Base-by-base conservation (phyloP, 495 filamentous ascomycete genomes). In the Penicillium desertorum region DNA sequence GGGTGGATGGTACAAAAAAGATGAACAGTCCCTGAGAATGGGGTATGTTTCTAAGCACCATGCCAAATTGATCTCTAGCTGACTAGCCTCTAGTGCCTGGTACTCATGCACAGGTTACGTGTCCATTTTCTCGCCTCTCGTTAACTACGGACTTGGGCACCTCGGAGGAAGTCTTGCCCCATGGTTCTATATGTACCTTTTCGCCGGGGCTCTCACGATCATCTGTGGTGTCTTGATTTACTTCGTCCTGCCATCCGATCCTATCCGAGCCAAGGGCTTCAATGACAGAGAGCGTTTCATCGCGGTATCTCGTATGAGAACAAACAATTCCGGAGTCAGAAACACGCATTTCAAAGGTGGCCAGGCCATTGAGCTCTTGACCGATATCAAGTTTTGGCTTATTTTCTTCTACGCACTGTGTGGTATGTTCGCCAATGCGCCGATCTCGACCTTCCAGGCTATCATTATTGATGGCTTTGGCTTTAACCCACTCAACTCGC, bases 281-380 rank as follows among this genome's bases (percentile, higher is more conserved):
- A 63, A 58, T 12, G 64, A 73, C 5, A 62, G 76, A 14, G 71
- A 85, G 55, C 79, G 77, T 7, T 66, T 79, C 29, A 73, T 81
- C 59, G 71, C 72, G 7, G 72, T 46, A 1, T 23, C 44, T 83
- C 32, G 77, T 81, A 58, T 71, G 81, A 41, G 70, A 81, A 23
- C 72, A 73, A 44, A 71, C 68, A 47, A 82, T 78, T 51, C 75
- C 76, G 60, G 77, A 71, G 50, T 82, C 74, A 54, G 70, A 77
- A 27, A 77, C 74, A 55, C 81, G 43, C 70, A 74, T 25, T 83
- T 81, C 58, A 80, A 81, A 49, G 74, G 63, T 61, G 65, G 72
- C 7, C 81, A 84, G 42, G 73, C 75, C 34, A 66, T 63, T 30
- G 78, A 81, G 55, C 70, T 76, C 12, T 62, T 81, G 16, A 39